Percentiles rank a stretch among this genome's conserved stretches.
Evolutionary conservation across 345 rosid species (phyloP).

Genomic region (Psidium guajava): DNA sequence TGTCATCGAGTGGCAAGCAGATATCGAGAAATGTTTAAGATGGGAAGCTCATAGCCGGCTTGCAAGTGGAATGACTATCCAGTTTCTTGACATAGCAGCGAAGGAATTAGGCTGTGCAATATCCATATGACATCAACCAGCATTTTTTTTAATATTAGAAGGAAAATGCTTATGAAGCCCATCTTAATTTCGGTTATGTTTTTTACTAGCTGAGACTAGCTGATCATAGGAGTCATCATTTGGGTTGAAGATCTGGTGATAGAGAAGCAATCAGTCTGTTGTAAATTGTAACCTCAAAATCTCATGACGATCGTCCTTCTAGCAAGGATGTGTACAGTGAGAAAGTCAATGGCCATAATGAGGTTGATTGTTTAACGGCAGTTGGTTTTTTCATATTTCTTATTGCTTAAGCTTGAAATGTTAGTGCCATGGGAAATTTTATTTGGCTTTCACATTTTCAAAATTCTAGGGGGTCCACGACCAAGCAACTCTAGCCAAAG

Average conservation of each 20-base stretch:
- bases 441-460: not conserved
- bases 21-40: slow-evolving; percentile 64
- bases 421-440: not conserved
- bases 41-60: slow-evolving; percentile 90
- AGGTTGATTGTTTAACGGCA: not conserved
- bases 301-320: not conserved
- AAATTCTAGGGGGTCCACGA: not conserved
- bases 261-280: not conserved
- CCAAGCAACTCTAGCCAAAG: not conserved
- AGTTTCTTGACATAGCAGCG: slow-evolving; percentile 62
- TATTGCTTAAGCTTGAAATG: not conserved
- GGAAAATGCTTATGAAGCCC: not conserved
- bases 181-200: not conserved
- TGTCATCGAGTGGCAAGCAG: slow-evolving; percentile 66
- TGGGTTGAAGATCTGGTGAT: not conserved
- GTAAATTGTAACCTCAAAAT: not conserved
- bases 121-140: slow-evolving; percentile 17
- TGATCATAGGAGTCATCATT: not conserved
- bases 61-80: slow-evolving; percentile 53
- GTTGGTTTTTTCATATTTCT: not conserved
- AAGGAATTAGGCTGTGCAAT: slow-evolving; percentile 73
- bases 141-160: not conserved
- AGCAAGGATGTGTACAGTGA: not conserved
- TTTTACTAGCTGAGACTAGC: not conserved
- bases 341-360: not conserved